These are phyloP conservation scores for Cyberlindnera japonica DNA, from an alignment of 805 yeast species.

Conservation along the genomic window DNA sequence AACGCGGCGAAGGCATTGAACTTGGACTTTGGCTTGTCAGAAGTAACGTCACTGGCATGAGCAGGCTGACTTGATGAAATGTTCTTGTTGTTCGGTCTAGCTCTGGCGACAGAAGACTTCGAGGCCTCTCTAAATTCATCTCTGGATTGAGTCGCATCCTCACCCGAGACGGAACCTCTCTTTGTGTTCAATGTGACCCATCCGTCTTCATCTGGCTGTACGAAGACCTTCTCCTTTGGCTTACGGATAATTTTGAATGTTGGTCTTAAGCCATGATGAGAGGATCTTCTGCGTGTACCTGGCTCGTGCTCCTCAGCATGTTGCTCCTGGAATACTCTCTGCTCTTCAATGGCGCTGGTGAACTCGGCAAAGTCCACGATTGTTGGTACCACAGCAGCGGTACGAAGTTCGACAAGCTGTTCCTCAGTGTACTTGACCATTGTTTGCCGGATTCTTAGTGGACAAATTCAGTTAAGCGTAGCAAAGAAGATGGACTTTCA, in stretches of 20 bases:
- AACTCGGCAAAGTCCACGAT: constrained; percentile 64
- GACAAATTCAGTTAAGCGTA: too few species aligned
- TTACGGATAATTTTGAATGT: constrained; percentile 50
- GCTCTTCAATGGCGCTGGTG: constrained; percentile 62
- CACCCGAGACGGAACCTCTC: constrained; percentile 40
- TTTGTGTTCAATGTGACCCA: constrained; percentile 63
- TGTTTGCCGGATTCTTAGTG: neutral
- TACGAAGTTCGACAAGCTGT: constrained; percentile 56
- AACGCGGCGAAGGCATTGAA: constrained; percentile 85
- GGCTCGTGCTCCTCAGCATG: constrained; percentile 18
- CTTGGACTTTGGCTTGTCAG: constrained; percentile 60
- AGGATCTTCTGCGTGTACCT: constrained; percentile 52
- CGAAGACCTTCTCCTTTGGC: constrained; percentile 25
- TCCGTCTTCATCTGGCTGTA: constrained; percentile 71
- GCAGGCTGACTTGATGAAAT: constrained; percentile 71
- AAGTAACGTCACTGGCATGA: constrained; percentile 66
- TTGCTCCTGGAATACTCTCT: constrained; percentile 43
- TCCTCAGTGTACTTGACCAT: constrained; percentile 59
- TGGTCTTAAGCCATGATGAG: constrained; percentile 43
- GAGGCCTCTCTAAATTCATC: constrained; percentile 46
- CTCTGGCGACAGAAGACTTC: constrained; percentile 36
- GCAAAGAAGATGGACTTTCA: too few species aligned
- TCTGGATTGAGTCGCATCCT: constrained; percentile 44
- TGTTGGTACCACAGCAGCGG: constrained; percentile 54
- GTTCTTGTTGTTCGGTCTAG: constrained; percentile 70